These are phyloP conservation scores for Paraphoma sp. DNA, from an alignment of 2,329 filamentous ascomycete species.

Conservation along the genomic window DNA sequence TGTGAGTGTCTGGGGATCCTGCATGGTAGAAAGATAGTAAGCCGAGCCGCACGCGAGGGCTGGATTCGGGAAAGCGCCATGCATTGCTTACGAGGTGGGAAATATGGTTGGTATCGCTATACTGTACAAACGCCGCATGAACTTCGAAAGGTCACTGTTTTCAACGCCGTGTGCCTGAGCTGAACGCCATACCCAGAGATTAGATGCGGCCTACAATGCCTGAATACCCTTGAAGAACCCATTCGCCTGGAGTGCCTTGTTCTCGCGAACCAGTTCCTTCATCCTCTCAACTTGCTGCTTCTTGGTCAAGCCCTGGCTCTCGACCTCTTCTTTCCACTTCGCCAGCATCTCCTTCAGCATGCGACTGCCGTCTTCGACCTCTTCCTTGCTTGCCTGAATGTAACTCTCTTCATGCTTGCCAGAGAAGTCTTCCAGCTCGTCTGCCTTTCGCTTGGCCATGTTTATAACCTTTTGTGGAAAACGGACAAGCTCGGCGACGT, in stretches of 20 bases:
- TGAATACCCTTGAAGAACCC: constrained; percentile 70
- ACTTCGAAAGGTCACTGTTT: neutral
- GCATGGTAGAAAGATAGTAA: too few relatives aligned
- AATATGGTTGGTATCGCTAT: constrained; percentile 4
- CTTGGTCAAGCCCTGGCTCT: constrained; percentile 61
- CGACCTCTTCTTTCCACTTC: constrained; percentile 80
- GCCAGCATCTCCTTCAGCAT: constrained; percentile 83
- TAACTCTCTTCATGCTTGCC: constrained; percentile 70
- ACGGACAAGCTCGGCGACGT: constrained; percentile 94
- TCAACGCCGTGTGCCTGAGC: too few relatives aligned
- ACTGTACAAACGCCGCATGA: neutral
- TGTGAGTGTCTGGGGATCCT: too few relatives aligned
- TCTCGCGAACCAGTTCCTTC: constrained; percentile 77
- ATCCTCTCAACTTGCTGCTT: constrained; percentile 80
- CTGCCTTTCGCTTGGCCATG: constrained; percentile 99
- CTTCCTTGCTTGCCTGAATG: constrained; percentile 68
- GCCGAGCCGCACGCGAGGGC: too few relatives aligned
- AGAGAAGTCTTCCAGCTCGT: constrained; percentile 96
- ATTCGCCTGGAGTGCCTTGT: constrained; percentile 69
- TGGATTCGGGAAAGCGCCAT: neutral
- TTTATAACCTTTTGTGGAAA: constrained; percentile 97
- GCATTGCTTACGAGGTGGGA: neutral
- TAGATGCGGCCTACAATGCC: constrained; percentile 46
- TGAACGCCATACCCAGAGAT: neutral
- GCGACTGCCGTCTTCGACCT: constrained; percentile 86